Percentiles rank a stretch among this genome's conserved stretches.
Conservation (phyloP, 352 stramenopile genomes). For the Globisporangium lucens region DNA sequence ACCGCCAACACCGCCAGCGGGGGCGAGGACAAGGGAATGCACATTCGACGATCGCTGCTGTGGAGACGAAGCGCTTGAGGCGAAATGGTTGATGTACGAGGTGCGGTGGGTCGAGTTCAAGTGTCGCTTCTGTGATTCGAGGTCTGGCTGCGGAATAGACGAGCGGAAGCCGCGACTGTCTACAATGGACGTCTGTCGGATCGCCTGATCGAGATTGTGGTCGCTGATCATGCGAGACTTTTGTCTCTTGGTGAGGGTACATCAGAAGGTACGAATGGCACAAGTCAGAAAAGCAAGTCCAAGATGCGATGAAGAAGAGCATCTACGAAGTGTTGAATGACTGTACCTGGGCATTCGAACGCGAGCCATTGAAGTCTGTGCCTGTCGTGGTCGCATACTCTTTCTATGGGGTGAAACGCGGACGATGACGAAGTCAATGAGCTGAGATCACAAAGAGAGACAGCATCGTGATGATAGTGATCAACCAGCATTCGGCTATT, state of each 20-base stretch:
- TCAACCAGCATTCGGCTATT: not conserved
- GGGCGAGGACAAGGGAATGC: conserved; percentile 28
- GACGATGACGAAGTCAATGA: not conserved
- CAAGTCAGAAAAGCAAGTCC: not conserved
- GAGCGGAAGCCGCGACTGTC: conserved; percentile 43
- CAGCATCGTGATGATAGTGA: not conserved
- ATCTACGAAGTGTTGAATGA: not conserved
- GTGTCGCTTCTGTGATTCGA: conserved; percentile 46
- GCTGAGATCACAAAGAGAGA: not conserved
- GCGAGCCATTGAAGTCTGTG: conserved; percentile 44
- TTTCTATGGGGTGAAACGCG: conserved; percentile 31
- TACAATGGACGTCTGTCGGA: conserved; percentile 37
- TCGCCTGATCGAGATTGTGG: conserved; percentile 48
- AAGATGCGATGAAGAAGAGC: not conserved
- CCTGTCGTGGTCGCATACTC: conserved; percentile 57
- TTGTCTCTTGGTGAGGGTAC: conserved; percentile 22
- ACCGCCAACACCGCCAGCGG: conserved; percentile 46
- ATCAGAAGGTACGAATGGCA: not conserved
- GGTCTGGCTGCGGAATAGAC: conserved; percentile 43
- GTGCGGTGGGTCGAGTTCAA: conserved; percentile 65
- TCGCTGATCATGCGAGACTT: conserved; percentile 60
- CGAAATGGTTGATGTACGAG: conserved; percentile 51
- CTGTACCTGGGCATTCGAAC: conserved; percentile 30
- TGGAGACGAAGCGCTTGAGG: conserved; percentile 6
- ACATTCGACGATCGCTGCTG: conserved; percentile 8